phyloP scores from a whole-genome alignment of 2,329 filamentous ascomycete species.

The Ophiostoma ips region DNA sequence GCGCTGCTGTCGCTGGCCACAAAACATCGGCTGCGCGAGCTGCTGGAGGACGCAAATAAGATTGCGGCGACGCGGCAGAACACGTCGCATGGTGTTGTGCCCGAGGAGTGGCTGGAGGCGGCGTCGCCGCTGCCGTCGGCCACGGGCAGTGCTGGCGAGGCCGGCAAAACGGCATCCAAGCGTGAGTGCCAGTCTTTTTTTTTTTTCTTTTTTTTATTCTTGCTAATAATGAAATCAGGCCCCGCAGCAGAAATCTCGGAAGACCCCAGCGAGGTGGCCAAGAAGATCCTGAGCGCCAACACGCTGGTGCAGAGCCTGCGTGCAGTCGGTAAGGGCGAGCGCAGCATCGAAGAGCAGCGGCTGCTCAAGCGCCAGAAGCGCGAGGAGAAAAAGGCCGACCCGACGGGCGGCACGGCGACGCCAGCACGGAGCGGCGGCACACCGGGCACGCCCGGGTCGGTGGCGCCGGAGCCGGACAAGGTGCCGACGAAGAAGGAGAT shows the following conservation, averaged over 20 bases:
- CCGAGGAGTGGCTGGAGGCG: constrained; percentile 60
- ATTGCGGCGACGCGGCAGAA: constrained; percentile 59
- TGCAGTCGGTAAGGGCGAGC: constrained; percentile 50
- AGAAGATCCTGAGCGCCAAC: constrained; percentile 33
- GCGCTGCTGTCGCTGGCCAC: constrained; percentile 71
- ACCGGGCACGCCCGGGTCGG: constrained; percentile 46
- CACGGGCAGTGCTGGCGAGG: constrained; percentile 20
- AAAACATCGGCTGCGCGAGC: constrained; percentile 60
- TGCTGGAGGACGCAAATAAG: constrained; percentile 64
- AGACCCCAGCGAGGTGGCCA: constrained; percentile 11
- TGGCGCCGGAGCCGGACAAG: constrained; percentile 52
- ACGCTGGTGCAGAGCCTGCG: constrained; percentile 36
- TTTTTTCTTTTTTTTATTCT: no score
- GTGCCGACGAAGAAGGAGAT: constrained; percentile 75
- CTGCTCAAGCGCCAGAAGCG: constrained; percentile 53
- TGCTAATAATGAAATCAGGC: constrained; percentile 23
- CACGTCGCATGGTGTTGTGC: constrained; percentile 67
- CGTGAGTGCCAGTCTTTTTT: no score
- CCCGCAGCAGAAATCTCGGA: constrained; percentile 25
- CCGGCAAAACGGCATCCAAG: constrained; percentile 26
- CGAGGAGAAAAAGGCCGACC: constrained; percentile 40
- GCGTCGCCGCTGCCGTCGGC: constrained; percentile 34
- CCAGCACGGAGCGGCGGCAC: constrained; percentile 36
- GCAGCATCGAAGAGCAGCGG: constrained; percentile 58
- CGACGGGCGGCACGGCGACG: constrained; percentile 37